Percentiles rank a stretch among this genome's conserved stretches.
Conservation (phyloP, 768 basidiomycete species). For the Agrocybe chaxingu region DNA sequence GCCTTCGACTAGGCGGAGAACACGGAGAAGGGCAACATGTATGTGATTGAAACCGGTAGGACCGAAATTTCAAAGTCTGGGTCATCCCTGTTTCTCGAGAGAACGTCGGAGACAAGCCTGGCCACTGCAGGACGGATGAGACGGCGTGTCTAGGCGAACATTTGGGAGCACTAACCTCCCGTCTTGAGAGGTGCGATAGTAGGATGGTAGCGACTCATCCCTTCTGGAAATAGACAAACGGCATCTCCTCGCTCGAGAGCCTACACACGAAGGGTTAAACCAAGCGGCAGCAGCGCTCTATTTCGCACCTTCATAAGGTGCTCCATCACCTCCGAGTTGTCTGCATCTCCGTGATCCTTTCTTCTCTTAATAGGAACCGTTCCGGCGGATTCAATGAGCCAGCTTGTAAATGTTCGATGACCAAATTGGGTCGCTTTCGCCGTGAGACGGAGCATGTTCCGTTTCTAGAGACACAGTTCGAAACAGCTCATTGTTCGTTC, state of each 20-base stretch:
- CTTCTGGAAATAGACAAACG: constrained; percentile 84
- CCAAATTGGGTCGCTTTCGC: constrained; percentile 90
- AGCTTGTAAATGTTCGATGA: constrained; percentile 78
- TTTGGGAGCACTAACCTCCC: constrained; percentile 51
- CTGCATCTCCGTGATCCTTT: constrained; percentile 61
- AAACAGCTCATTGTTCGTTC: background rate
- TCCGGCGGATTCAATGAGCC: constrained; percentile 87
- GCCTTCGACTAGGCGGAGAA: constrained; percentile 7
- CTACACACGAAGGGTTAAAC: constrained; percentile 31
- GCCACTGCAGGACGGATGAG: constrained; percentile 49
- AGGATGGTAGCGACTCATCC: constrained; percentile 81
- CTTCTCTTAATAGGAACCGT: constrained; percentile 80
- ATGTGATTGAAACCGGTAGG: constrained; percentile 78
- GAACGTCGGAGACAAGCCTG: constrained; percentile 73
- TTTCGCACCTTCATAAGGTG: constrained; percentile 57
- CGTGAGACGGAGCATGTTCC: constrained; percentile 79
- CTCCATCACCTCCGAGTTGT: constrained; percentile 71
- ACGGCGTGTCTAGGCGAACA: background rate
- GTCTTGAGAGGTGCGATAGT: constrained; percentile 87
- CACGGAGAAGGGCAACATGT: constrained; percentile 48
- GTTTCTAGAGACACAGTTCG: constrained; percentile 41
- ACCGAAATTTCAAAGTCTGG: constrained; percentile 71
- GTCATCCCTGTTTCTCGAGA: constrained; percentile 65
- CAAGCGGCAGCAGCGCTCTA: background rate
- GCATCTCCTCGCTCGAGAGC: constrained; percentile 76